A percentile compares a stretch with the other conserved stretches of the same genome.
phyloP scores from a whole-genome alignment of 2,329 filamentous ascomycete species.

The Colletotrichum sp. region DNA sequence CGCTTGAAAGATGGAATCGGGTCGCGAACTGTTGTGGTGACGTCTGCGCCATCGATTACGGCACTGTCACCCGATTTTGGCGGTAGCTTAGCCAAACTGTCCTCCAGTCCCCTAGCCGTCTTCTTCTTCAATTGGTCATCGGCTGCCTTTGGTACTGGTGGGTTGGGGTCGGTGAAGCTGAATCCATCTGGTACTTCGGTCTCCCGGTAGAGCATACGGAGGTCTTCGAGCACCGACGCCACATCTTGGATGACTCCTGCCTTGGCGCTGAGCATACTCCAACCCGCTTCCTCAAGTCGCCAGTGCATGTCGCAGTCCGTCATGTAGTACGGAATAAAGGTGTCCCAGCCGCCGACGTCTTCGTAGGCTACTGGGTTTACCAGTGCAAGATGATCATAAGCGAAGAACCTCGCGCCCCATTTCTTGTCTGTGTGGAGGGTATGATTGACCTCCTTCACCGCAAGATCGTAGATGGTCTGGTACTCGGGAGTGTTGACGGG shows the following conservation, averaged over 20 bases:
- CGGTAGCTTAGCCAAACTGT: not conserved
- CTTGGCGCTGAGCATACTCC: conserved; percentile 40
- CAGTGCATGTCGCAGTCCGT: conserved; percentile 62
- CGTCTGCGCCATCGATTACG: not conserved
- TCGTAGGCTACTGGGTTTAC: conserved; percentile 58
- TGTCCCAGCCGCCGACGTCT: conserved; percentile 60
- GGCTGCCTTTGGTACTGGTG: conserved; percentile 20
- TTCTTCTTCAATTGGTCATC: not conserved
- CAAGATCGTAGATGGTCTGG: conserved; percentile 45
- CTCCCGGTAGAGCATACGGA: conserved; percentile 50
- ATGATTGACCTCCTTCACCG: conserved; percentile 37
- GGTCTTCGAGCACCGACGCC: conserved; percentile 47
- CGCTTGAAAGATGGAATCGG: conserved; percentile 3
- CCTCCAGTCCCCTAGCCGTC: not conserved
- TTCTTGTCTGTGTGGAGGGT: conserved; percentile 34
- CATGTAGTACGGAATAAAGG: conserved; percentile 61
- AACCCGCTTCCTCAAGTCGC: conserved; percentile 49
- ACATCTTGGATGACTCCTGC: conserved; percentile 52
- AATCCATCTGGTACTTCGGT: conserved; percentile 29
- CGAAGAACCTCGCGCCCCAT: conserved; percentile 61
- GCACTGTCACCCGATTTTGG: not conserved
- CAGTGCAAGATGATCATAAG: conserved; percentile 62
- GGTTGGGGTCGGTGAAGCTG: conserved; percentile 42
- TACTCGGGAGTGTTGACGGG: conserved; percentile 39
- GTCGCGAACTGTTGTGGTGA: not conserved